Evolutionary conservation across 1,284 basidiomycete species (phyloP), one percentile per base, ranked within the genome.

Genomic region (Gymnopus androsaceus): DNA sequence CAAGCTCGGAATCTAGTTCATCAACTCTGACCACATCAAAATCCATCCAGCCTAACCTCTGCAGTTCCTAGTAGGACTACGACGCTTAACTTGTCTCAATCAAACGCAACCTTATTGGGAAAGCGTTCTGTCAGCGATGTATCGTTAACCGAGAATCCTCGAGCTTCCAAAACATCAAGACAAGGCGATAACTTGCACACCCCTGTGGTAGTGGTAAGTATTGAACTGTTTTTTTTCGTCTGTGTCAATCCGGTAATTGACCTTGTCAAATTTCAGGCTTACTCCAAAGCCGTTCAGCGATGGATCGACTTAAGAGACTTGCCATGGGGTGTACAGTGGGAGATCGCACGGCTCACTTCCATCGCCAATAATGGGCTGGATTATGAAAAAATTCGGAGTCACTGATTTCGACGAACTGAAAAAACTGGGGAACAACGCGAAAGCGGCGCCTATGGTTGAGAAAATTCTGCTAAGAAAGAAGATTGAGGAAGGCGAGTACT

Each of bases 311-410:
- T 34, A 6, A 62, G 63, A 33, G 61, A 64, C 3, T 59, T 77
- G 8, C 66, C 69, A 8, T 75, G 70, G 55, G 75, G 76, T 11
- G 72, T 72, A 19, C 74, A 73, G 54, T 78, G 73, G 59, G 72
- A 76, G 53, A 74, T 78, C 38, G 72, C 72, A 1, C 67, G 74
- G 6, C 63, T 71, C 12, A 63, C 74, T 37, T 69, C 68, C 15
- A 59, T 59, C 5, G 58, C 59, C 3, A 59, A 59, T 15, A 47
- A 70, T 3, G n/a, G n/a, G n/a, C n/a, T n/a, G n/a, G 17, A 55
- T 5, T 73, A 69, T 37, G 63, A 64, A 1, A 55, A 64, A 6
- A 59, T 76, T 17, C 33, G n/a, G 41, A 4, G 50, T 69, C 17
- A 51, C 61, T 5, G 52, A 56, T 38, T 54, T 77, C 3, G 61